phyloP scores from a whole-genome alignment of 2,329 filamentous ascomycete genomes.

The Trichoderma sp. region DNA sequence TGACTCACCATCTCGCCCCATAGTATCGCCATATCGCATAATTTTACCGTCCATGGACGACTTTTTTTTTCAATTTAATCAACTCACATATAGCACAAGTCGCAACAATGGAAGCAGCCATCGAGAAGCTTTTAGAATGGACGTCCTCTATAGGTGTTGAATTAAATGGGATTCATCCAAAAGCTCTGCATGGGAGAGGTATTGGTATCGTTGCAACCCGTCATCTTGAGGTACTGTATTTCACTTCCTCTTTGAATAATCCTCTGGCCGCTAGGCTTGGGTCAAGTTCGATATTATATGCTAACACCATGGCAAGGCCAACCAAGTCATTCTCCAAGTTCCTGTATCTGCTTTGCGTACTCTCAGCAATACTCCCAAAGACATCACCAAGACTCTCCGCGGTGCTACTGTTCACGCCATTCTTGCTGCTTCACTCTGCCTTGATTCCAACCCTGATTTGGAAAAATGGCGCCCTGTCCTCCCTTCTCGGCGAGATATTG shows the following conservation, averaged over 20 bases:
- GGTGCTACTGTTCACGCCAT: constrained; percentile 67
- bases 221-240: constrained; percentile 58
- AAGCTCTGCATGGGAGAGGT: constrained; percentile 69
- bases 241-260: not conserved
- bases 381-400: constrained; percentile 54
- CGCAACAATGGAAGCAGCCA: constrained; percentile 28
- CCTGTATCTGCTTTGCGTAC: constrained; percentile 66
- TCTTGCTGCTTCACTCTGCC: constrained; percentile 67
- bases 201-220: constrained; percentile 75
- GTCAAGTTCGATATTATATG: not conserved
- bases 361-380: constrained; percentile 58
- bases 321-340: constrained; percentile 64
- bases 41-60: not conserved
- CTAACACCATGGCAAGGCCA: constrained; percentile 34
- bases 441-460: constrained; percentile 52
- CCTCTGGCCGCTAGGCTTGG: not conserved
- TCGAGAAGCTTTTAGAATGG: constrained; percentile 66
- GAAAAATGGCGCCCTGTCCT: constrained; percentile 66
- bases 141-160: constrained; percentile 64
- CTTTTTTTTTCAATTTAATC: not conserved
- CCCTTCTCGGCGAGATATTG: constrained; percentile 63
- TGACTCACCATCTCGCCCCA: constrained; percentile 12
- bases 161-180: constrained; percentile 67
- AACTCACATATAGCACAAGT: not conserved
- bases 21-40: constrained; percentile 13